Percentiles rank a stretch among this genome's conserved stretches.
These are phyloP conservation scores for Penicillium fuscoglaucum DNA, from an alignment of 2,329 filamentous ascomycete genomes.

Conservation along the genomic window DNA sequence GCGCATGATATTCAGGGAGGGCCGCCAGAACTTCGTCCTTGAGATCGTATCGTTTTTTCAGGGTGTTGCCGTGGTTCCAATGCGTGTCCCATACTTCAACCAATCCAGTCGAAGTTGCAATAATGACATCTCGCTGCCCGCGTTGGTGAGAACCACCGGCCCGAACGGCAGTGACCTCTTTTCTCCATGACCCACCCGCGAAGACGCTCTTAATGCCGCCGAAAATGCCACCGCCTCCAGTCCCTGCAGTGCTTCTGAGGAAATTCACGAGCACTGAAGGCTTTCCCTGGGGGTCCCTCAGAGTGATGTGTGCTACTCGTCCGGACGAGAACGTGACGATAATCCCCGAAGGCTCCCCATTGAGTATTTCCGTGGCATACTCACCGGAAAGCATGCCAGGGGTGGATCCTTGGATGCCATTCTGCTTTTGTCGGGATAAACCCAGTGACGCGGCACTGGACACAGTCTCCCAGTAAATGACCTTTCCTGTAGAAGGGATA, in stretches of 20 bases:
- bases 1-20: slow-evolving; percentile 58
- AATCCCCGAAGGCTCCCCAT: slow-evolving; percentile 84
- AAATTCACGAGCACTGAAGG: slow-evolving; percentile 77
- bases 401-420: slow-evolving; percentile 73
- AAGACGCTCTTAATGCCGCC: slow-evolving; percentile 78
- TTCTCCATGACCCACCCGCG: slow-evolving; percentile 67
- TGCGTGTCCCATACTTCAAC: slow-evolving; percentile 87
- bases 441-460: slow-evolving; percentile 82
- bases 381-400: slow-evolving; percentile 77
- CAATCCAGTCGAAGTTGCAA: slow-evolving; percentile 73
- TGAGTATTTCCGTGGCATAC: slow-evolving; percentile 71
- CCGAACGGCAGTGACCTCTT: slow-evolving; percentile 77
- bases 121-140: slow-evolving; percentile 81
- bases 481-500: slow-evolving; percentile 77
- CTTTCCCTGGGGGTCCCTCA: slow-evolving; percentile 84
- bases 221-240: slow-evolving; percentile 66
- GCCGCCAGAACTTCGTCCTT: slow-evolving; percentile 64
- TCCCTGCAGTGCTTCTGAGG: slow-evolving; percentile 62
- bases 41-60: slow-evolving; percentile 70
- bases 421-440: slow-evolving; percentile 77
- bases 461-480: slow-evolving; percentile 95
- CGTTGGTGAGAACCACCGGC: slow-evolving; percentile 70
- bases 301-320: slow-evolving; percentile 78
- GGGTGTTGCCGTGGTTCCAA: slow-evolving; percentile 78
- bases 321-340: slow-evolving; percentile 82